Evolutionary conservation across 1,284 basidiomycete genomes (phyloP), one percentile per base, ranked within the genome.

Genomic region (Puccinia coronata): DNA sequence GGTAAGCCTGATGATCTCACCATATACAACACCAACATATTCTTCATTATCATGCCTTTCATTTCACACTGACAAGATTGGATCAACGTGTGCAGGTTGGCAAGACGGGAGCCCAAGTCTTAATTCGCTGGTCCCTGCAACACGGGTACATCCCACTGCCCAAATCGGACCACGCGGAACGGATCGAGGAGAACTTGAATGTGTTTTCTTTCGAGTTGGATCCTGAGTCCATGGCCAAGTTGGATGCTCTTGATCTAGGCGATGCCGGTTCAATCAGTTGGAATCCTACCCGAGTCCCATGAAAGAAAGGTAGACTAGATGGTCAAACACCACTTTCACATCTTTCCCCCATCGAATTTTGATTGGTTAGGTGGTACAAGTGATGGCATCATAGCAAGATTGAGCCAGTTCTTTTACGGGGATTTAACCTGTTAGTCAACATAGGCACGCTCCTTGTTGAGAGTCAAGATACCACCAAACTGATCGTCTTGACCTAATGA

Each of bases 81-180:
- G 57, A 59, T 31, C 25, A 59, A 59, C 28, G 14, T 59, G 4
- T 81, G 86, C 90, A 91, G 87, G 90, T 92, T 84, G 85, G 86
- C 47, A 92, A 91, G 84, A 87, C 88, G 20, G 89, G 90, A 18
- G 91, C 92, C 0, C 93, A 94, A 84, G 88, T 95, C 70, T 88
- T 95, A 41, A 87, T 95, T 82, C 89, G 93, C 18, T 95, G 93
- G 93, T 93, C 91, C 69, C 87, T 95, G 65, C 93, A 95, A 85
- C 91, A 90, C 84, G 92, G 92, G 91, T 92, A 83, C 72, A 90
- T 86, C 59, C 39, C 39, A 53, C 80, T 84, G 41, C 84, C 84
- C 0, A 84, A 84, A 73, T 83, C 82, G 20, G 82, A 82, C 34
- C 83, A 82, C 12, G 69, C 83, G 70, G 65, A 82, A 8, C 73